Percentiles rank a stretch among this genome's conserved stretches.
These are phyloP conservation scores for Botrytis galanthina DNA, from an alignment of 2,329 filamentous ascomycete genomes.

Conservation along the genomic window DNA sequence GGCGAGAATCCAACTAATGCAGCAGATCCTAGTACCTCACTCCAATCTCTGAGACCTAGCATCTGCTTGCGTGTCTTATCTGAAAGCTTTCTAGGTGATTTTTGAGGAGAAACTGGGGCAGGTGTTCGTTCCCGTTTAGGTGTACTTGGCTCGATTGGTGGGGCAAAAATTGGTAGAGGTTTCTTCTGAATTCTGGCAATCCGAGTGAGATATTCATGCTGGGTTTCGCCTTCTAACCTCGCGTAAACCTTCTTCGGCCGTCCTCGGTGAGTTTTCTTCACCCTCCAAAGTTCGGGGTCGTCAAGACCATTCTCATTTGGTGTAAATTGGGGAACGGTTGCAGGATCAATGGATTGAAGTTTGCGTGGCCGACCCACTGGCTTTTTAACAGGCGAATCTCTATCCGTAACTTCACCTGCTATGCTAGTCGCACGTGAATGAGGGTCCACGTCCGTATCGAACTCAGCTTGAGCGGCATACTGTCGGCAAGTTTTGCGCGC, in stretches of 20 bases:
- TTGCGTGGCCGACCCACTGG: conserved; percentile 31
- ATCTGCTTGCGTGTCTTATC: conserved; percentile 19
- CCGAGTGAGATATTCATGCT: conserved; percentile 47
- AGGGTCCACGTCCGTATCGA: conserved; percentile 34
- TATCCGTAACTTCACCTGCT: not conserved
- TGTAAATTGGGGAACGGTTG: not conserved
- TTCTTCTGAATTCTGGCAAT: conserved; percentile 45
- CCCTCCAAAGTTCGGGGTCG: conserved; percentile 13
- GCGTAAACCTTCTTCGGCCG: conserved; percentile 33
- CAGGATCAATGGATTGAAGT: conserved; percentile 26
- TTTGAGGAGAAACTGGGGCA: conserved; percentile 14
- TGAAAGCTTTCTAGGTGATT: conserved; percentile 18
- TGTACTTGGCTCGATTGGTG: conserved; percentile 6
- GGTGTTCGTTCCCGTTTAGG: conserved; percentile 4
- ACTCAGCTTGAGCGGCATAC: conserved; percentile 37
- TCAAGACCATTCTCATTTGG: conserved; percentile 5
- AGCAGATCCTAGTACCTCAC: conserved; percentile 77
- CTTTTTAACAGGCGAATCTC: conserved; percentile 20
- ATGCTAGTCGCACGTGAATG: conserved; percentile 12
- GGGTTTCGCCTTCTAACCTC: conserved; percentile 34
- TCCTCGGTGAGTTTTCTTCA: conserved; percentile 30
- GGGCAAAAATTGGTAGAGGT: conserved; percentile 42
- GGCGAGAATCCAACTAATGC: conserved; percentile 68
- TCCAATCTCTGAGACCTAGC: conserved; percentile 65
- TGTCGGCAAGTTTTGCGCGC: conserved; percentile 53